Base-by-base conservation (phyloP, 2,329 filamentous ascomycete species). In the Proliferodiscus dingleyae region DNA sequence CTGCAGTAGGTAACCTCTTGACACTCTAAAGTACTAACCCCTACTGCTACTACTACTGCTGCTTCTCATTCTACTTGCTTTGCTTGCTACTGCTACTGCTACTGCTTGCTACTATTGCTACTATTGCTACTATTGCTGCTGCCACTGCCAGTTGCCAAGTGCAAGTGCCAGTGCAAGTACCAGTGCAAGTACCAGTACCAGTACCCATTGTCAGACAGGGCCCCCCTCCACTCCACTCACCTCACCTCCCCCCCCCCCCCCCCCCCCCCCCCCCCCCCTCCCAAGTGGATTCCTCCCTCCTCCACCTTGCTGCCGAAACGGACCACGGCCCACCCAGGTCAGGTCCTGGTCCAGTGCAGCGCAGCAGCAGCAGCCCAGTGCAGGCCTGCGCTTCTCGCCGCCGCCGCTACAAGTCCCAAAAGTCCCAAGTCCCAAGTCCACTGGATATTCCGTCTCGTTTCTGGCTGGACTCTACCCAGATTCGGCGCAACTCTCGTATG, bases 301-400 rank as follows among this genome's bases (percentile, higher is more conserved):
- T 47, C 34, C 45, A 43, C 45, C 36, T 19, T 37, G 34, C n/a
- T 36, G 37, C 37, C 41, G 41, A 38, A 34, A 43, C 41, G 21
- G 41, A 3, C n/a, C 32, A 34, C 32, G 32, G 18, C n/a, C n/a
- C 13, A 34, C 32, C 16, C 29, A 32, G 16, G 2, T 32, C 29
- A n/a, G 29, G n/a, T 15, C 16, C 29, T 15, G 13, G 9, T n/a
- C 13, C 16, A 32, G 13, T 13, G 29, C 16, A 32, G 13, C 29
- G 7, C 26, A 7, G 26, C 26, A 28, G 26, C 13, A 28, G 26
- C 26, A 28, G 26, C 26, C 13, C 13, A 28, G 26, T 7, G 26
- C 13, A 28, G 26, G 13, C 7, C 7, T 28, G 7, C 13, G 7
- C 26, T 7, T 13, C 26, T 7, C 13, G 13, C 7, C 13, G 13